phyloP scores from a whole-genome alignment of 352 stramenopile species.

The Elongisporangium prolatum region DNA sequence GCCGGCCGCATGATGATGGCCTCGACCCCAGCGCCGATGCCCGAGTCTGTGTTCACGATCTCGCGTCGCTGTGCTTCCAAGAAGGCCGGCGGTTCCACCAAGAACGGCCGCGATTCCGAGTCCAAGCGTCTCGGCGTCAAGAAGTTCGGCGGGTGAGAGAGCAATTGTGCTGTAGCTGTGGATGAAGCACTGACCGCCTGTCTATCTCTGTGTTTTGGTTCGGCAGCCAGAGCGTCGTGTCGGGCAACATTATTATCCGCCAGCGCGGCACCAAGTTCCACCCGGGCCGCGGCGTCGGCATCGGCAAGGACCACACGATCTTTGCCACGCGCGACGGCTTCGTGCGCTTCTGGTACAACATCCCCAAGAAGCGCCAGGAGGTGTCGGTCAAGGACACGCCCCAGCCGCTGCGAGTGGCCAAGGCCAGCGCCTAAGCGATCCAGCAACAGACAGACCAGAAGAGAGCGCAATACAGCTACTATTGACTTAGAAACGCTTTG shows the following conservation, averaged over 20 bases:
- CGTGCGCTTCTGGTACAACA: constrained; percentile 91
- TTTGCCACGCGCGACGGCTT: constrained; percentile 85
- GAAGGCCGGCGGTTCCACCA: constrained; percentile 96
- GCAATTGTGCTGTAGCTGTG: not conserved
- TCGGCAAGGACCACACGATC: constrained; percentile 94
- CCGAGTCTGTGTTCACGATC: constrained; percentile 43
- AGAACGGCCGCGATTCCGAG: constrained; percentile 96
- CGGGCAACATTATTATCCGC: constrained; percentile 97
- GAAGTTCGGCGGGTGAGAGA: constrained; percentile 89
- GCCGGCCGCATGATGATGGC: constrained; percentile 8
- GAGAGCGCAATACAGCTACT: not conserved
- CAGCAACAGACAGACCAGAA: constrained; percentile 4
- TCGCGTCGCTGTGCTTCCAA: constrained; percentile 89
- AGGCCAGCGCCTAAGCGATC: not conserved
- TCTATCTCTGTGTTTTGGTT: not conserved
- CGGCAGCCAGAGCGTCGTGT: constrained; percentile 73
- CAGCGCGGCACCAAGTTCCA: constrained; percentile 97
- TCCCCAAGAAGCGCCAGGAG: constrained; percentile 79
- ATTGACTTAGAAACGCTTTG: not conserved
- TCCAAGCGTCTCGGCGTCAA: constrained; percentile 97
- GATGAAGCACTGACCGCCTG: not conserved
- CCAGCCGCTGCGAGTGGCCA: constrained; percentile 37
- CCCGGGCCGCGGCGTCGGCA: constrained; percentile 90
- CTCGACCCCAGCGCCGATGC: constrained; percentile 8
- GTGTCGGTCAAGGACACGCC: constrained; percentile 80